These are phyloP conservation scores for Ogataea nonfermentans DNA, from an alignment of 805 yeast species.

Conservation along the genomic window DNA sequence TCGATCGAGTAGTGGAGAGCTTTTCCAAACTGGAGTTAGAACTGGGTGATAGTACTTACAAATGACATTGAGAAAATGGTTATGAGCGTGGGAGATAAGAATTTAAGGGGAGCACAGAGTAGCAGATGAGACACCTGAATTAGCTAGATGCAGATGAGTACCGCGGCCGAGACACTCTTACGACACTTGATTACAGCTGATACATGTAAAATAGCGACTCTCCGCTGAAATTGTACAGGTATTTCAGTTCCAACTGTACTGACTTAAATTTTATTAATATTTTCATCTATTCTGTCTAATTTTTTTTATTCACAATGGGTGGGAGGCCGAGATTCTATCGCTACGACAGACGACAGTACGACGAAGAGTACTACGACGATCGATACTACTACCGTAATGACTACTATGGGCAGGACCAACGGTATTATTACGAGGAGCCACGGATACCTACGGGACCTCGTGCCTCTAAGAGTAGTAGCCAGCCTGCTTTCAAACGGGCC, in stretches of 20 bases:
- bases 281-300: slow-evolving; percentile 2
- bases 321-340: slow-evolving; percentile 10
- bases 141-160: too few species aligned
- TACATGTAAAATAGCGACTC: too few species aligned
- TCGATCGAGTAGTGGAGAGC: slow-evolving; percentile 57
- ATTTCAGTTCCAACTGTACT: not conserved
- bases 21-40: slow-evolving; percentile 39
- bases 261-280: not conserved
- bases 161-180: too few species aligned
- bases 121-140: too few species aligned
- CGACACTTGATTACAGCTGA: too few species aligned
- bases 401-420: slow-evolving; percentile 5
- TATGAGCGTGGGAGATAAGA: slow-evolving; percentile 8
- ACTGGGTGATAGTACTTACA: slow-evolving; percentile 7
- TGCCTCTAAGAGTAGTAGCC: slow-evolving; percentile 3
- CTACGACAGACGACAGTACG: slow-evolving; percentile 4
- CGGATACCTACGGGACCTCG: slow-evolving; percentile 25
- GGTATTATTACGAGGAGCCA: slow-evolving; percentile 7
- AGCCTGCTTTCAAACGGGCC: slow-evolving; percentile 18
- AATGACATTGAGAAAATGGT: slow-evolving; percentile 9
- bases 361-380: slow-evolving; percentile 6
- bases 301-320: slow-evolving; percentile 4
- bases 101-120: not conserved
- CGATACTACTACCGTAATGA: slow-evolving; percentile 6
- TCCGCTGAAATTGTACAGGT: too few species aligned